phyloP scores from a whole-genome alignment of 352 stramenopile genomes.

The Globisporangium rhizosaccharum region DNA sequence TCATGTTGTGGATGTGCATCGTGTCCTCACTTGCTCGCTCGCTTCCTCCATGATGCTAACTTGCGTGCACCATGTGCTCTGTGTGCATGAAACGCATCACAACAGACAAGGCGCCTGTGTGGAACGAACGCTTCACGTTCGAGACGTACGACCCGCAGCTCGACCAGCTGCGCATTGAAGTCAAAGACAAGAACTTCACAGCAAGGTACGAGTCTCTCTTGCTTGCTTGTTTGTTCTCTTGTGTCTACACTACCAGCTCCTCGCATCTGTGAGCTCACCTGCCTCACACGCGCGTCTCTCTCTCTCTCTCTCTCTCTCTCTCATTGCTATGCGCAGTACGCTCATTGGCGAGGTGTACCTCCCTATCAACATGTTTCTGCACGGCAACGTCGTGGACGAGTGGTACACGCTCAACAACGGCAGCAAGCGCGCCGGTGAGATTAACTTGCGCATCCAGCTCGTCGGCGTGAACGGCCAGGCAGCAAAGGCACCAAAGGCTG shows the following conservation, averaged over 20 bases:
- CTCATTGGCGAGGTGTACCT: slow-evolving; percentile 73
- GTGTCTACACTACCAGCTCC: neutral
- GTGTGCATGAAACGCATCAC: neutral
- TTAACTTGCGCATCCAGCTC: slow-evolving; percentile 79
- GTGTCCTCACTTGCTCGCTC: too few relatives aligned
- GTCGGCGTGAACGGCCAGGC: slow-evolving; percentile 17
- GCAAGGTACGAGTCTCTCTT: slow-evolving; percentile 21
- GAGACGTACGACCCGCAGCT: slow-evolving; percentile 64
- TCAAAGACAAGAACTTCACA: slow-evolving; percentile 86
- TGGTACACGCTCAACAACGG: slow-evolving; percentile 80
- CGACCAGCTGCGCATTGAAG: slow-evolving; percentile 65
- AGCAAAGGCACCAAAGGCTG: neutral
- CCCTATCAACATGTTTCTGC: slow-evolving; percentile 69
- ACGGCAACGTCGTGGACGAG: slow-evolving; percentile 62
- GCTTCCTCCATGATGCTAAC: too few relatives aligned
- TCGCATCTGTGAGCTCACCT: neutral
- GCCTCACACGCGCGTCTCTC: neutral
- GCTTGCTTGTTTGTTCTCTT: neutral
- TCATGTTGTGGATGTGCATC: too few relatives aligned
- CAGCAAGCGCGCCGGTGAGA: slow-evolving; percentile 52
- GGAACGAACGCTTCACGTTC: slow-evolving; percentile 84
- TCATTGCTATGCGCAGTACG: slow-evolving; percentile 18
- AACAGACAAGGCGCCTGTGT: slow-evolving; percentile 62
- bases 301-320: neutral
- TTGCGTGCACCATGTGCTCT: neutral